Evolutionary conservation across 352 stramenopile species (phyloP), one percentile per base, ranked within the genome.

Genomic region (Globisporangium nagaii): DNA sequence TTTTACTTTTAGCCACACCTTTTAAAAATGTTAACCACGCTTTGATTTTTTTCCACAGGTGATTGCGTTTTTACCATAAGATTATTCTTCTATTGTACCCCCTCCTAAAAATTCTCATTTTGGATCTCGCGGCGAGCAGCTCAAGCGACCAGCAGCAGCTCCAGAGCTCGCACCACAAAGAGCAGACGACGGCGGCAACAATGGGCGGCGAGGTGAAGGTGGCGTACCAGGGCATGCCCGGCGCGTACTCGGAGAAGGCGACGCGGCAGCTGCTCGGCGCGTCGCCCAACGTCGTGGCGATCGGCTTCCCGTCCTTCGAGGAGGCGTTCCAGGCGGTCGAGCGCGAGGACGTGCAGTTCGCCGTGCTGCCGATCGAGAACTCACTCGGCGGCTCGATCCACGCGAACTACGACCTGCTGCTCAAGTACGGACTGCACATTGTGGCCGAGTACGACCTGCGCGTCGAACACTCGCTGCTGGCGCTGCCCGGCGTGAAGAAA

Each of bases 241-340:
- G 96, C 25, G 96, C 95, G 1, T 99, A 98, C 78, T 98, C 93
- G 19, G 95, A 99, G 83, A 98, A 98, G 68, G 92, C 95, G 11
- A 89, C 96, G 39, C 76, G 93, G 15, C 90, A 98, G 70, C 73
- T 99, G 4, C 69, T 99, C 11, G 76, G 75, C 27, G 50, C 63
- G 22, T 73, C 70, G 2, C 35, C 75, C 52, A 70, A 79, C 36
- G 82, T 96, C 30, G 72, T 96, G 15, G 85, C 81, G 36, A 48
- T 76, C 27, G 74, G 71, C 22, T 78, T 71, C 51, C 56, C 67
- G 36, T 75, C 65, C 1, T 82, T 88, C 13, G 78, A 88, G 48
- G 72, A 68, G n/a, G 72, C 68, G 15, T 77, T 88, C 60, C 51
- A 62, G 32, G 77, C 79, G 4, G 75, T 90, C 1, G 68, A 80